Percentiles rank a stretch among this genome's conserved stretches.
Conservation (phyloP, 306 rosid genomes). For the Dalbergia cochinchinensis region DNA sequence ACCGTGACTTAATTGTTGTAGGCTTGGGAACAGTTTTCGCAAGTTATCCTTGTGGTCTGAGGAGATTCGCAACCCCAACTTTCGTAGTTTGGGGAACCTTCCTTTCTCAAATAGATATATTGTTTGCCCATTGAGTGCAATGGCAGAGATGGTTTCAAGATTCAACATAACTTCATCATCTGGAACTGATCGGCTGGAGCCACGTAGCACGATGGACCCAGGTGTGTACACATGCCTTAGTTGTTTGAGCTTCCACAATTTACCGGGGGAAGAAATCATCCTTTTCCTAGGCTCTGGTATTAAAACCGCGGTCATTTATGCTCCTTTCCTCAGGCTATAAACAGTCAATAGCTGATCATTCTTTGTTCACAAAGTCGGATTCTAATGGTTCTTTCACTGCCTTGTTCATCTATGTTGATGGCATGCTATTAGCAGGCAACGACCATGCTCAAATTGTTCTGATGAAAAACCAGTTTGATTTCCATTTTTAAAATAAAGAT, state of each 20-base stretch:
- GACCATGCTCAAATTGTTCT: no score
- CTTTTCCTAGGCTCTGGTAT: no score
- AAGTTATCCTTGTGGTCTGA: neutral
- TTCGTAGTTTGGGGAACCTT: slow-evolving; percentile 4
- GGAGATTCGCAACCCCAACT: neutral
- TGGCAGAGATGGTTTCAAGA: slow-evolving; percentile 19
- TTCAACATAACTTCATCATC: slow-evolving; percentile 27
- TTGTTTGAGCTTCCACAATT: slow-evolving; percentile 25
- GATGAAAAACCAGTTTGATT: no score
- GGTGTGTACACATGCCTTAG: neutral
- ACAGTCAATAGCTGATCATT: no score
- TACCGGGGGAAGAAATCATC: neutral
- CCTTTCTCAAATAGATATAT: neutral
- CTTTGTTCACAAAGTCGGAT: no score
- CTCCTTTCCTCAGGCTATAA: no score
- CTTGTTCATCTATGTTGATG: no score
- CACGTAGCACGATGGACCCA: neutral
- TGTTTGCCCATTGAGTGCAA: slow-evolving; percentile 5
- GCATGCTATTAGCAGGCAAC: no score
- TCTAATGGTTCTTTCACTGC: no score
- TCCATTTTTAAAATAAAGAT: no score
- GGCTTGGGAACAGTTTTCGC: neutral
- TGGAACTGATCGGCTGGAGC: neutral
- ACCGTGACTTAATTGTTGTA: neutral
- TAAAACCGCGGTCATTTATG: no score